Base-by-base conservation (phyloP, 2,329 filamentous ascomycete species). In the Aspergillus awamori region DNA sequence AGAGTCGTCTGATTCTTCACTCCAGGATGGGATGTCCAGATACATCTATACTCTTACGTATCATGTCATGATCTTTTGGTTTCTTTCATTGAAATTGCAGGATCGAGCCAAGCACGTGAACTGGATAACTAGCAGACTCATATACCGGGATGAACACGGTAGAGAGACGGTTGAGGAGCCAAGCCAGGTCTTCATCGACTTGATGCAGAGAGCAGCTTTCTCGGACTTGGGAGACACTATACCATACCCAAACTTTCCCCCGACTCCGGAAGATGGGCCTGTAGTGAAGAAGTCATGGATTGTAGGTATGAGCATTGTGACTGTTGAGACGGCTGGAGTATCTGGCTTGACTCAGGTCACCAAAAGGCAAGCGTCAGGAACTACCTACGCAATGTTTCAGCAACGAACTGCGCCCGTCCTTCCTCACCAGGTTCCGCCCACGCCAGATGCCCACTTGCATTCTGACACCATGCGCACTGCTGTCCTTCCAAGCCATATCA, bases 31-130 rank as follows among this genome's bases (percentile, higher is more conserved):
- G 66, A 82, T 97, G 53, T 93, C 93, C 4, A 91, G 95, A 75
- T 99, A 99, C 74, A 92, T 99, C 26, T 95, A 96, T 75, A 91
- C 93, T 1, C 81, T 98, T 56, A 94, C 94, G 8, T 97, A 97
- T 73, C 93, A 98, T 74, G 92, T 97, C 68, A 93, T 99, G 66
- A 90, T 93, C 1, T 97, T 96, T 73, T 99, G 95, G 95, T 99
- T 98, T 74, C 83, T 99, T 67, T 91, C 93, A 1, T 76, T 99
- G 68, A 94, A 92, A 71, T 84, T 97, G 55, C 86, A 89, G 39
- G 93, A 97, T 72, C 88, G 95, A 54, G 86, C 89, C 36, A 91
- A 87, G 63, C 89, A 96, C 66, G 93, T 97, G 55, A 87, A 88
- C 28, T 97, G 92, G 91, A 97, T 99, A 65, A 89, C 91, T 10